phyloP scores from a whole-genome alignment of 106 monocot species.

The Vanilla planifolia region DNA sequence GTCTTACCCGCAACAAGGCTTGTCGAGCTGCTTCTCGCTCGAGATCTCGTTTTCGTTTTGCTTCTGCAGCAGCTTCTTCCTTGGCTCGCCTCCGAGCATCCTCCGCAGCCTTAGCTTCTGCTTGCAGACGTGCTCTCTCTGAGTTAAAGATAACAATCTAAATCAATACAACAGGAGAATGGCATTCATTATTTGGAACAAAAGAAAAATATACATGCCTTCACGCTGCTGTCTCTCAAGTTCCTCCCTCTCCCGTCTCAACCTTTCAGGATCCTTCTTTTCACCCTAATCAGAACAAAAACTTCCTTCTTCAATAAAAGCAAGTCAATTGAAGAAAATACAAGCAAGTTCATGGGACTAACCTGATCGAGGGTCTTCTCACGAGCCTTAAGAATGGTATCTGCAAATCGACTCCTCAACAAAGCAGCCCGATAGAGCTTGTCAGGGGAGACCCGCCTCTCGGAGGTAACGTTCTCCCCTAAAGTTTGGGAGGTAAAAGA shows the following conservation, averaged over 20 bases:
- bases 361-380: slow-evolving; percentile 80
- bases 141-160: not conserved
- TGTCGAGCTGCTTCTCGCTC: slow-evolving; percentile 95
- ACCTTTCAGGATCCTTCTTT: slow-evolving; percentile 67
- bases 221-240: slow-evolving; percentile 75
- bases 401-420: slow-evolving; percentile 83
- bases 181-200: not conserved
- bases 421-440: slow-evolving; percentile 79
- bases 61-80: slow-evolving; percentile 74
- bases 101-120: slow-evolving; percentile 84
- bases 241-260: slow-evolving; percentile 67
- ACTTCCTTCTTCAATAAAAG: not conserved
- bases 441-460: slow-evolving; percentile 87
- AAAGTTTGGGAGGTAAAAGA: slow-evolving; percentile 33
- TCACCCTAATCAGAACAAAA: slow-evolving; percentile 37
- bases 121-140: slow-evolving; percentile 83
- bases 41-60: slow-evolving; percentile 70
- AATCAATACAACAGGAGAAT: not conserved
- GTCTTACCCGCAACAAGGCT: slow-evolving; percentile 61
- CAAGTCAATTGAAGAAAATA: not conserved
- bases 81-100: slow-evolving; percentile 58
- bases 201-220: slow-evolving; percentile 26
- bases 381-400: slow-evolving; percentile 88
- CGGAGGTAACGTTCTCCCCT: slow-evolving; percentile 86
- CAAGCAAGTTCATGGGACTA: not conserved